phyloP scores from a whole-genome alignment of 2,329 filamentous ascomycete species.

The Calonectria henricotiae region DNA sequence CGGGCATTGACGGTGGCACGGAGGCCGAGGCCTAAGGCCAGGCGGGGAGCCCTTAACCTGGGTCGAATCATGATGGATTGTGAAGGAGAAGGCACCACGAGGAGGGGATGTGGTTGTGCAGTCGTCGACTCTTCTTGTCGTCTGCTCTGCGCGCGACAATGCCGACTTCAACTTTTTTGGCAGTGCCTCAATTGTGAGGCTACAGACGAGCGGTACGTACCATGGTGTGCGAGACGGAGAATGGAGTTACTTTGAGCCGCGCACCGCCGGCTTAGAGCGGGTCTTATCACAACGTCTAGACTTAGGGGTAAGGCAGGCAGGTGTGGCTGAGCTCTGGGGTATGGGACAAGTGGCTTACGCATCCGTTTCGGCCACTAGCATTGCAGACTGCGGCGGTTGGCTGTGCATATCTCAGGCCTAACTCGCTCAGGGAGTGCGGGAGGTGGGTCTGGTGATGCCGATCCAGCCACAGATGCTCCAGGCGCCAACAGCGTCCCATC shows the following conservation, averaged over 20 bases:
- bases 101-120: constrained; percentile 20
- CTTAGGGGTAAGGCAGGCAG: background rate
- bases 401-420: background rate
- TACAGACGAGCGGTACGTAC: constrained; percentile 22
- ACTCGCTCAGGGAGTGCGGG: background rate
- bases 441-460: constrained; percentile 31
- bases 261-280: constrained; percentile 2
- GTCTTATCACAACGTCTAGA: constrained; percentile 11
- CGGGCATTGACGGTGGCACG: constrained; percentile 57
- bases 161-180: constrained; percentile 40
- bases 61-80: constrained; percentile 66
- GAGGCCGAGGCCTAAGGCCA: constrained; percentile 58
- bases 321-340: constrained; percentile 11
- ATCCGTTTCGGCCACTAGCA: background rate
- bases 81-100: constrained; percentile 27
- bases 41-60: constrained; percentile 69
- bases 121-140: constrained; percentile 25
- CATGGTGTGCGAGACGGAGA: background rate
- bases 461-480: constrained; percentile 33
- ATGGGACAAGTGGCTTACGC: background rate
- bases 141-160: constrained; percentile 32
- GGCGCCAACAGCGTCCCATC: constrained; percentile 22
- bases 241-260: constrained; percentile 38
- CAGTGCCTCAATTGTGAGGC: constrained; percentile 37
- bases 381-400: background rate